A percentile compares a stretch with the other conserved stretches of the same genome.
These are phyloP conservation scores for Euphorbia tirucalli DNA, from an alignment of 345 rosid species.

Conservation along the genomic window DNA sequence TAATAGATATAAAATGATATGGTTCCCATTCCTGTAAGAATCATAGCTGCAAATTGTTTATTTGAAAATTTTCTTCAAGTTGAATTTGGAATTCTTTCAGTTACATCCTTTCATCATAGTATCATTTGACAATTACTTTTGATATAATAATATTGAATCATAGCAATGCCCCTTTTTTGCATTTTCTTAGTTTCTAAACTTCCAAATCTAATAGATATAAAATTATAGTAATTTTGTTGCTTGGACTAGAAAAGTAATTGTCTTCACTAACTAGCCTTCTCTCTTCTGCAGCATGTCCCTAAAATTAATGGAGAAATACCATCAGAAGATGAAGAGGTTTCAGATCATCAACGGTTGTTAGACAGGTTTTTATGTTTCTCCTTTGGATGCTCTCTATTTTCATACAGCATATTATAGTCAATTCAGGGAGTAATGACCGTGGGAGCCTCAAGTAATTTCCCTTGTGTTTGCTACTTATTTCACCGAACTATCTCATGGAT, in stretches of 20 bases:
- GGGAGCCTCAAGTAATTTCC: neutral
- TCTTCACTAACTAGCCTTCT: slow-evolving; percentile 1
- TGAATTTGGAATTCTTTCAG: neutral
- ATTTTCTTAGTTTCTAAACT: neutral
- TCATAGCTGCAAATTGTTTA: slow-evolving; percentile 9
- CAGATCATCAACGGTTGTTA: slow-evolving; percentile 68
- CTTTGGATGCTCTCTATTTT: neutral
- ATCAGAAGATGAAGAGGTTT: slow-evolving; percentile 51
- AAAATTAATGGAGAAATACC: slow-evolving; percentile 65
- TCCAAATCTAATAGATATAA: neutral
- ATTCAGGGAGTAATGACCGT: neutral
- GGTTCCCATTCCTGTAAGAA: slow-evolving; percentile 69
- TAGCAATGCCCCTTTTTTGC: neutral
- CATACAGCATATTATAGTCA: neutral
- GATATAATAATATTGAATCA: no score
- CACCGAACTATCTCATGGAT: neutral
- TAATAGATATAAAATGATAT: slow-evolving; percentile 15
- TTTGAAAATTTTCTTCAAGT: neutral
- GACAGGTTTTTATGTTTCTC: slow-evolving; percentile 36
- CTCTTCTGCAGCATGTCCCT: slow-evolving; percentile 52
- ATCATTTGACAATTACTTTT: neutral
- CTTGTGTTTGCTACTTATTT: neutral
- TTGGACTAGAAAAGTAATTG: neutral
- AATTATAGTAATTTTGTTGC: neutral
- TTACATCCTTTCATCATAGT: neutral